These are phyloP conservation scores for Circinella minor DNA, from an alignment of 371 early-diverging fungal species.

Conservation along the genomic window DNA sequence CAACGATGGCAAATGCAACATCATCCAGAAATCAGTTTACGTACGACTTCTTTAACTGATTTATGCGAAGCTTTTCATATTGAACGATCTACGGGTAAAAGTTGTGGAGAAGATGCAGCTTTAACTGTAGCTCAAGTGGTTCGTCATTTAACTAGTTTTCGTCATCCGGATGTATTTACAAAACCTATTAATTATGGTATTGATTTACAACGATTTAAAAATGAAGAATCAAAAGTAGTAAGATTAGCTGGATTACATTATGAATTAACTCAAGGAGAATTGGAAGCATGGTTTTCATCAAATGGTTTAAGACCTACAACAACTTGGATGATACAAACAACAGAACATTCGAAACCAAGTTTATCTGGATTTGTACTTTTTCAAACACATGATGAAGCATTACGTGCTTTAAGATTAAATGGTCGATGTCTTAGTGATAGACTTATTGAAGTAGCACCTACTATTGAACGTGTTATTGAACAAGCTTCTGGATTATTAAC, in stretches of 20 bases:
- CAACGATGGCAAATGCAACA: conserved; percentile 72
- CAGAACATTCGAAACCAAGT: conserved; percentile 59
- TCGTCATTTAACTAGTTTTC: conserved; percentile 55
- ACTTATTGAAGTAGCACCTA: conserved; percentile 71
- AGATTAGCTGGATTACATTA: conserved; percentile 65
- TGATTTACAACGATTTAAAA: conserved; percentile 68
- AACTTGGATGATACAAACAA: conserved; percentile 60
- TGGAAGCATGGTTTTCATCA: conserved; percentile 70
- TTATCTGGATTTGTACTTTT: conserved; percentile 66
- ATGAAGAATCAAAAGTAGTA: conserved; percentile 69
- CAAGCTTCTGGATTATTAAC: conserved; percentile 58
- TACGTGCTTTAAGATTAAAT: conserved; percentile 65
- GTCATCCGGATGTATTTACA: conserved; percentile 65
- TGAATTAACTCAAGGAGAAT: conserved; percentile 68
- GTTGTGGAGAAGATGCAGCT: conserved; percentile 59
- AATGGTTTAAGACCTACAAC: conserved; percentile 61
- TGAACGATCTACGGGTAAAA: conserved; percentile 39
- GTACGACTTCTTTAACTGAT: conserved; percentile 63
- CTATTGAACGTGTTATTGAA: conserved; percentile 60
- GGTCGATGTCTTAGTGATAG: conserved; percentile 73
- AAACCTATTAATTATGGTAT: conserved; percentile 71
- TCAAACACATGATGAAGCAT: conserved; percentile 63
- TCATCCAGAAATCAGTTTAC: conserved; percentile 64
- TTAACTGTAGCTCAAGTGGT: conserved; percentile 66
- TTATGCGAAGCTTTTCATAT: conserved; percentile 67